phyloP scores from a whole-genome alignment of 2,329 filamentous ascomycete genomes.

The Tolypocladium endophyticum region DNA sequence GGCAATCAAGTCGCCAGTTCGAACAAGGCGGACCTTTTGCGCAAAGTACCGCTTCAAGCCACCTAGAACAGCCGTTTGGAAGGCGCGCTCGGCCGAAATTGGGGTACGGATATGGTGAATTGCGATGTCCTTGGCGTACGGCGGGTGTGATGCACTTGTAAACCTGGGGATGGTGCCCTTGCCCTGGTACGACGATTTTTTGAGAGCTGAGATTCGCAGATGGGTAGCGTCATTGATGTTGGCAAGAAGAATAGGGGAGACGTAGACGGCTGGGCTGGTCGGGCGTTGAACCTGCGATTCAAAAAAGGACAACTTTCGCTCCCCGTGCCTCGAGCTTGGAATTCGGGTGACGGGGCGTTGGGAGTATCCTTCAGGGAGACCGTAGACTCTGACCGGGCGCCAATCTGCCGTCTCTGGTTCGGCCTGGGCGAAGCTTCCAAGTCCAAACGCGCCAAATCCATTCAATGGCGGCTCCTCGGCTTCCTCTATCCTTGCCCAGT shows the following conservation, averaged over 20 bases:
- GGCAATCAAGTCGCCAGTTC: conserved; percentile 78
- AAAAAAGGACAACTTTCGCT: conserved; percentile 50
- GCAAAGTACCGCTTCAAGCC: conserved; percentile 86
- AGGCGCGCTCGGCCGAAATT: conserved; percentile 70
- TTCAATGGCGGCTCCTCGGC: conserved; percentile 62
- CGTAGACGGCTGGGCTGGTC: conserved; percentile 52
- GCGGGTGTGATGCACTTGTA: conserved; percentile 43
- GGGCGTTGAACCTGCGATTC: conserved; percentile 57
- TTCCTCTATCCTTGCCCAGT: conserved; percentile 83
- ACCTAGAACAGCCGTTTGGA: conserved; percentile 78
- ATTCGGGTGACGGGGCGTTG: conserved; percentile 51
- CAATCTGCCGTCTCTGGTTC: conserved; percentile 55
- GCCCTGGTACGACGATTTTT: conserved; percentile 36
- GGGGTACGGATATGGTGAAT: conserved; percentile 84
- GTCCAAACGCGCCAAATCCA: conserved; percentile 55
- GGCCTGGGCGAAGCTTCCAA: conserved; percentile 46
- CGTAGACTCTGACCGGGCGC: conserved; percentile 82
- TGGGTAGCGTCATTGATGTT: conserved; percentile 75
- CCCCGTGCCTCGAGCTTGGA: conserved; percentile 40
- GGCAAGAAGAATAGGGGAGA: conserved; percentile 77
- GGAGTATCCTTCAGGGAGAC: conserved; percentile 67
- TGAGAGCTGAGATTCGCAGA: conserved; percentile 65
- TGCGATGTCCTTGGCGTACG: conserved; percentile 64
- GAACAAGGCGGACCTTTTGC: conserved; percentile 68
- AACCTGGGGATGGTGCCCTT: conserved; percentile 46